Evolutionary conservation across 495 filamentous ascomycete genomes (phyloP), one percentile per base, ranked within the genome.

Genomic region (Hyaloscypha bicolor): DNA sequence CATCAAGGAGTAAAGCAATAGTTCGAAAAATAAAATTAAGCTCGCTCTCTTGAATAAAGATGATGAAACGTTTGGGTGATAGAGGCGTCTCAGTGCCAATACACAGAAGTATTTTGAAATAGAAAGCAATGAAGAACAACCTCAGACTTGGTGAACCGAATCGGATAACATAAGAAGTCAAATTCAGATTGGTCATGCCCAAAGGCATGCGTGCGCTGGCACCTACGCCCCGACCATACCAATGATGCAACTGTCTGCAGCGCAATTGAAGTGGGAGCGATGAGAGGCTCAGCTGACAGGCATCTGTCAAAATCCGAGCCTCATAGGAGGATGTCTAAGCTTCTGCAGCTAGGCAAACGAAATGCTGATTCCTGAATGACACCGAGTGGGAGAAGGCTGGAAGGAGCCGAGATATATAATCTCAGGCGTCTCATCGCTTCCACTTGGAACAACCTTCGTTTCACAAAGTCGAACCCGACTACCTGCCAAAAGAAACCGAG

Each of bases 381-480:
- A 61, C 59, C 59, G 59, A 61, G 30, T 61, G 12, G 30, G 14
- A 61, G 30, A 61, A 61, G 59, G 59, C 59, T 61, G 51, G 51
- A 25, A 31, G 59, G 11, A 61, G 30, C 22, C 37, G 30, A 6
- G 30, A 37, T 61, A 61, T 61, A 61, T 39, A 61, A 11, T 61
- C 31, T 37, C 25, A 25, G 25, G 25, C 25, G 25, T 25, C 25
- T 25, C 25, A 25, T 25, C 25, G 1, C 25, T 25, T 25, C 25
- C 25, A 25, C 25, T 25, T 25, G 25, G 32, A 6, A 42, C 35
- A n/a, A 8, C 11, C 22, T 11, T 37, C 32, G 9, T 42, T 61
- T 61, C 59, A 9, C 9, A 42, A 37, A 19, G 31, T 25, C 59
- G 37, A 61, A 39, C n/a, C 32, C 35, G 16, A 39, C 59, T 25